Evolutionary conservation across 768 basidiomycete genomes (phyloP).

Genomic region (Lactarius sanguifluus): DNA sequence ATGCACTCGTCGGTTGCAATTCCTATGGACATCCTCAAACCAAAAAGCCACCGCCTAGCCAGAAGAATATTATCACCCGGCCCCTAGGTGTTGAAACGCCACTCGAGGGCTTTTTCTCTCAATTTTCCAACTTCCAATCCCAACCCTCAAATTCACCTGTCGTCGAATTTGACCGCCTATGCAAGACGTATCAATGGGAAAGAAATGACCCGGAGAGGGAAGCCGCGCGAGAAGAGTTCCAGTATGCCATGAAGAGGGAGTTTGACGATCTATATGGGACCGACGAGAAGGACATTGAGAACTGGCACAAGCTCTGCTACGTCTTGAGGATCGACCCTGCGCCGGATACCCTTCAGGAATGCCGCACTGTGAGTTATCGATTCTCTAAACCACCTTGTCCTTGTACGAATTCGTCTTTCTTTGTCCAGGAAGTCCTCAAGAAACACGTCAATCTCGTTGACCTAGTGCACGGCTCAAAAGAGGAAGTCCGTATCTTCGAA

Average conservation of each 20-base stretch:
- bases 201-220: background rate
- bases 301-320: slow-evolving; percentile 28
- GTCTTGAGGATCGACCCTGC: slow-evolving; percentile 26
- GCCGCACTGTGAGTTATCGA: slow-evolving; percentile 2
- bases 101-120: slow-evolving; percentile 28
- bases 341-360: slow-evolving; percentile 12
- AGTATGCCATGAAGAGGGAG: slow-evolving; percentile 22
- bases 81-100: background rate
- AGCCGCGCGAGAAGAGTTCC: slow-evolving; percentile 4
- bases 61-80: background rate
- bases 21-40: background rate
- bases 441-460: slow-evolving; percentile 37
- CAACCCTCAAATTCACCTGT: slow-evolving; percentile 16
- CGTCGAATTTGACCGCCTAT: slow-evolving; percentile 24
- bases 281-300: slow-evolving; percentile 22
- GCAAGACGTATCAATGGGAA: background rate
- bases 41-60: background rate
- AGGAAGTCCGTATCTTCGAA: slow-evolving; percentile 31
- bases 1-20: background rate
- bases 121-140: slow-evolving; percentile 22
- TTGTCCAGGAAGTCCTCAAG: background rate
- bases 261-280: slow-evolving; percentile 31
- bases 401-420: background rate
- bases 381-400: background rate
- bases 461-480: slow-evolving; percentile 31